Conservation (phyloP, 2,329 filamentous ascomycete species). For the Trichophyton verrucosum region DNA sequence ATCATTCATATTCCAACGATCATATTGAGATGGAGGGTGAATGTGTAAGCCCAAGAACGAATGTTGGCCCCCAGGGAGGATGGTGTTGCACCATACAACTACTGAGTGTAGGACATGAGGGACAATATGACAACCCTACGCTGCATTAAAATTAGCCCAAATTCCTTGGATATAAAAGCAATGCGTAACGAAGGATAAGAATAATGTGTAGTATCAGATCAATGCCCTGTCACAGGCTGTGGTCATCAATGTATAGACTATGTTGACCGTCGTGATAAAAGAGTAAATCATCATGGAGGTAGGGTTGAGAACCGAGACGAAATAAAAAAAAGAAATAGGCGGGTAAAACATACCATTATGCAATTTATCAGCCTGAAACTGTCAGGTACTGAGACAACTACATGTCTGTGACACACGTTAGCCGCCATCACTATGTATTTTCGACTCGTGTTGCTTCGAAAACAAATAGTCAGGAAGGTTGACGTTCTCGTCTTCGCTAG, state of each 20-base stretch:
- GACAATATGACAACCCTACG: background rate
- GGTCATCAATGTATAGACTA: slow-evolving; percentile 70
- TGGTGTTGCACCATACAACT: background rate
- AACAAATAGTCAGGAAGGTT: slow-evolving; percentile 12
- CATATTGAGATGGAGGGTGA: background rate
- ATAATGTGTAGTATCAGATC: slow-evolving; percentile 23
- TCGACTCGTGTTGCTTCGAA: background rate
- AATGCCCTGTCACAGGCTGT: slow-evolving; percentile 61
- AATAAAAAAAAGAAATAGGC: no score
- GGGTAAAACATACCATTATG: background rate
- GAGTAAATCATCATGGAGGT: slow-evolving; percentile 52
- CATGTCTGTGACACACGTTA: background rate
- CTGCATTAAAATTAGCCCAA: background rate
- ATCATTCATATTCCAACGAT: background rate
- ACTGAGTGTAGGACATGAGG: background rate
- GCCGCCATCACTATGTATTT: background rate
- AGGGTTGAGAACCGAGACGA: background rate
- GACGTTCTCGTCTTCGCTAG: slow-evolving; percentile 42
- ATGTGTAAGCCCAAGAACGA: background rate
- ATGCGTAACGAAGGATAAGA: background rate
- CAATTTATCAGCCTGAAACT: background rate
- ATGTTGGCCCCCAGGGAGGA: background rate
- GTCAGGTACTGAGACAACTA: background rate
- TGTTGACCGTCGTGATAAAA: slow-evolving; percentile 80
- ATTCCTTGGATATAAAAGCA: background rate